Evolutionary conservation across 2,329 filamentous ascomycete genomes (phyloP).

Genomic region (Penicillium freii): DNA sequence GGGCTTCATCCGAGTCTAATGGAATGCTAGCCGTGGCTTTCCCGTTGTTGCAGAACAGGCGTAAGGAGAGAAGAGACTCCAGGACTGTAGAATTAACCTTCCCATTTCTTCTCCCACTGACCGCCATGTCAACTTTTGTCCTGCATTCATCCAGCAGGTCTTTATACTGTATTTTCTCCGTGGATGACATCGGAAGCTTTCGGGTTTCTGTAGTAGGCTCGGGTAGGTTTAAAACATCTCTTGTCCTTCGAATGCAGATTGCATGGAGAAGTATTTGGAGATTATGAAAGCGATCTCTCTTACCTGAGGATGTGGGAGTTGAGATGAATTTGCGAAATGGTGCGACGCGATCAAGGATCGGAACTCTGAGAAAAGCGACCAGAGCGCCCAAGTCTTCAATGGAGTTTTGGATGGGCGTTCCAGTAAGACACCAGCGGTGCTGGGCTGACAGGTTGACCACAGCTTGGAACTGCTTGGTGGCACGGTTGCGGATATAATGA

Average conservation of each 20-base stretch:
- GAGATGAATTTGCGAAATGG: too few relatives aligned
- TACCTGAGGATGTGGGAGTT: conserved; percentile 11
- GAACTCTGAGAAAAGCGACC: conserved; percentile 48
- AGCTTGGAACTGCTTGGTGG: conserved; percentile 47
- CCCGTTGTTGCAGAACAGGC: too few relatives aligned
- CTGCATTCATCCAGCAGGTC: too few relatives aligned
- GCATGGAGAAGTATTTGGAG: conserved; percentile 33
- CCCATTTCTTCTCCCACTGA: too few relatives aligned
- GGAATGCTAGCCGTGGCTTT: too few relatives aligned
- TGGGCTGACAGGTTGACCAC: conserved; percentile 44
- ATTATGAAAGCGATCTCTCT: conserved; percentile 23
- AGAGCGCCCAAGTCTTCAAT: conserved; percentile 54
- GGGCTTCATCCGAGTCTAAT: too few relatives aligned
- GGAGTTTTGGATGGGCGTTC: conserved; percentile 56
- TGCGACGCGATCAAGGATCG: conserved; percentile 34
- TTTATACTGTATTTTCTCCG: conserved; percentile 25
- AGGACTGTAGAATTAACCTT: too few relatives aligned
- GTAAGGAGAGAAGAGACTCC: too few relatives aligned
- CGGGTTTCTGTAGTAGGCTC: neutral
- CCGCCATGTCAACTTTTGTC: too few relatives aligned
- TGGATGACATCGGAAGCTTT: conserved; percentile 48
- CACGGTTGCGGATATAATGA: conserved; percentile 51
- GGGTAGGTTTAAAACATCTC: conserved; percentile 25
- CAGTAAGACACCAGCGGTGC: conserved; percentile 54
- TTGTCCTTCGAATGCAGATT: conserved; percentile 26